Conservation (phyloP, 2,329 filamentous ascomycete genomes). For the Ilyonectria sp. region DNA sequence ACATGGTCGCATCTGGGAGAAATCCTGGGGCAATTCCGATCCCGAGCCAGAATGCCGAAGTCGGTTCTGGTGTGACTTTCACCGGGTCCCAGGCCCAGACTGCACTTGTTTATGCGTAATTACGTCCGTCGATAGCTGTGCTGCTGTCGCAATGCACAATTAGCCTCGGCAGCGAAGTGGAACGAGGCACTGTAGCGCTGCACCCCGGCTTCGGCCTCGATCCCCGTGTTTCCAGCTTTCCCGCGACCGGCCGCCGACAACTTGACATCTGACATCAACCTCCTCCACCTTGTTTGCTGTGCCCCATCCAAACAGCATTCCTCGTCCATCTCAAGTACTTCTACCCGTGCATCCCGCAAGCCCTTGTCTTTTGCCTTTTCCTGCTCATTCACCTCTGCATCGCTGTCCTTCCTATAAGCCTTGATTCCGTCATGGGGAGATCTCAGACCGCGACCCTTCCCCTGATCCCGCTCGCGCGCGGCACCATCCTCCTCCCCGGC, state of each 20-base stretch:
- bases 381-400: conserved; percentile 1
- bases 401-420: conserved; percentile 2
- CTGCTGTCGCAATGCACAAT: conserved; percentile 8
- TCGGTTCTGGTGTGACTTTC: conserved; percentile 13
- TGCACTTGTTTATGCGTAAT: conserved; percentile 18
- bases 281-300: conserved; percentile 21
- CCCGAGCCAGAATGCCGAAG: conserved; percentile 28
- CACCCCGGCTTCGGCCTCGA: conserved; percentile 44
- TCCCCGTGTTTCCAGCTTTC: conserved; percentile 50
- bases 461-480: conserved; percentile 85
- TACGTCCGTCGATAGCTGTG: neutral
- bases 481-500: conserved; percentile 87
- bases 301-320: conserved; percentile 11
- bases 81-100: conserved; percentile 10
- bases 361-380: conserved; percentile 10
- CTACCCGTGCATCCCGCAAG: conserved; percentile 20
- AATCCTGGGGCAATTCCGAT: conserved; percentile 21
- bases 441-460: conserved; percentile 71
- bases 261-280: conserved; percentile 45
- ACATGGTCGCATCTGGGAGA: conserved; percentile 34
- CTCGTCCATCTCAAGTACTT: conserved; percentile 21
- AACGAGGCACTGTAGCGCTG: conserved; percentile 27
- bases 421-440: conserved; percentile 54
- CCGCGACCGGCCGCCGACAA: conserved; percentile 25
- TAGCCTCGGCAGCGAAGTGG: conserved; percentile 47